Base-by-base conservation (phyloP, 805 yeast species). In the Scheffersomyces coipomensis region DNA sequence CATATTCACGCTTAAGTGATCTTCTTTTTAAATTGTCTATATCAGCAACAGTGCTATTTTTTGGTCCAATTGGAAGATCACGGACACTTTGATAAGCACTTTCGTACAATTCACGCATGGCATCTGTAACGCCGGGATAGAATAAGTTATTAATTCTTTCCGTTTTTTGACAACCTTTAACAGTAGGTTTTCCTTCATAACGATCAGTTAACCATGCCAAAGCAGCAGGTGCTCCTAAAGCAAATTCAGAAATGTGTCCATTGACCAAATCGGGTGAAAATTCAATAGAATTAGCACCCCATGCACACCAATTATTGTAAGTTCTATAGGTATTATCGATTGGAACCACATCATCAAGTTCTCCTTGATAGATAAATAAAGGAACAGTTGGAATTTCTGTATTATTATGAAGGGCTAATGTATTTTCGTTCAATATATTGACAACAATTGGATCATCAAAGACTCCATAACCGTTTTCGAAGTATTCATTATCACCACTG, bases 81-180 rank as follows among this genome's bases (percentile, higher is more conserved):
- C n/a, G 18, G 5, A 27, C 6, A 27, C 30, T 27, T 27, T n/a
- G 9, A 13, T 13, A 15, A 11, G 30, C 30, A 4, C 18, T 5
- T 27, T 27, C 30, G 15, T 5, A 27, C 18, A 13, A 27, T 4
- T 13, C 12, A 5, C 18, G n/a, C n/a, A 3, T 13, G 18, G 30
- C 17, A 13, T 27, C 30, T 6, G 5, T 5, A 13, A 18, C 38
- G 69, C 64, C 40, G 66, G 58, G 48, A 64, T 55, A 52, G 64
- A 79, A 40, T 71, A 85, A 32, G 64, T 63, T 56, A 51, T 64
- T 10, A 59, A 58, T 44, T 70, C 82, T 44, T 65, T 62, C 83
- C 76, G 79, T 51, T 66, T 64, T 73, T 73, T 68, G 46, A 64
- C 78, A 33, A 68, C 78, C 54, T 64, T 71, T 18, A 65, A 63